phyloP scores from a whole-genome alignment of 805 yeast species.

The Sungouiella thailandica region DNA sequence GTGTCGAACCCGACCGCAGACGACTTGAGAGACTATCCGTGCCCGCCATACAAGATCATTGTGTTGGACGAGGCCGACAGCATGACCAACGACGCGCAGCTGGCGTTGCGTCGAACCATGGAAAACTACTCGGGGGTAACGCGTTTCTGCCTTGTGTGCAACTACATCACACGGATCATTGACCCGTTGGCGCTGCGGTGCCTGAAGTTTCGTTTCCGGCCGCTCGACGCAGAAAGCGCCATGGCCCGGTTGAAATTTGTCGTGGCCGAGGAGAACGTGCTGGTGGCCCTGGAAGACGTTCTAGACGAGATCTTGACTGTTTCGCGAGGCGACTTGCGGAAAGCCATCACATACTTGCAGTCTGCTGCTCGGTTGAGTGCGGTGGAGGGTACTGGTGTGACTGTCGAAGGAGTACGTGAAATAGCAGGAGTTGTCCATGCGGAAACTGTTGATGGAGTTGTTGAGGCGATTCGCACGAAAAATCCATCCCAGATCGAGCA shows the following conservation, averaged over 20 bases:
- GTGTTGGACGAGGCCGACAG: constrained; percentile 95
- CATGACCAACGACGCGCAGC: constrained; percentile 95
- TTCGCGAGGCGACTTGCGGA: constrained; percentile 87
- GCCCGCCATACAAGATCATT: constrained; percentile 94
- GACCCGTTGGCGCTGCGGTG: constrained; percentile 97
- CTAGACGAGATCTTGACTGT: constrained; percentile 62
- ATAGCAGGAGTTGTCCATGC: constrained; percentile 72
- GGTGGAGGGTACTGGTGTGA: constrained; percentile 31
- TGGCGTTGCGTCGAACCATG: constrained; percentile 92
- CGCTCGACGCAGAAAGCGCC: constrained; percentile 69
- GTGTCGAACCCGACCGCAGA: constrained; percentile 75
- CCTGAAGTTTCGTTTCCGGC: constrained; percentile 87
- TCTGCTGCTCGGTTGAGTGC: constrained; percentile 14
- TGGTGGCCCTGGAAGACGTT: constrained; percentile 42
- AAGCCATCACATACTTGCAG: constrained; percentile 86
- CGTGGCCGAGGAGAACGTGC: constrained; percentile 36
- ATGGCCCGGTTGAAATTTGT: constrained; percentile 61
- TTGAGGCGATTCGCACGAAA: constrained; percentile 26
- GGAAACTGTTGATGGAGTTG: constrained; percentile 37
- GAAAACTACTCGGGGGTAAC: constrained; percentile 84
- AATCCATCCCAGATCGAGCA: constrained; percentile 27
- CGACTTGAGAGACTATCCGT: constrained; percentile 73
- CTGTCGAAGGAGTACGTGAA: constrained; percentile 51
- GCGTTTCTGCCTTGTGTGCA: constrained; percentile 91
- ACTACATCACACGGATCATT: constrained; percentile 92